Evolutionary conservation across 441 rosid species (phyloP), one percentile per base, ranked within the genome.

Genomic region (Erodium texanum): DNA sequence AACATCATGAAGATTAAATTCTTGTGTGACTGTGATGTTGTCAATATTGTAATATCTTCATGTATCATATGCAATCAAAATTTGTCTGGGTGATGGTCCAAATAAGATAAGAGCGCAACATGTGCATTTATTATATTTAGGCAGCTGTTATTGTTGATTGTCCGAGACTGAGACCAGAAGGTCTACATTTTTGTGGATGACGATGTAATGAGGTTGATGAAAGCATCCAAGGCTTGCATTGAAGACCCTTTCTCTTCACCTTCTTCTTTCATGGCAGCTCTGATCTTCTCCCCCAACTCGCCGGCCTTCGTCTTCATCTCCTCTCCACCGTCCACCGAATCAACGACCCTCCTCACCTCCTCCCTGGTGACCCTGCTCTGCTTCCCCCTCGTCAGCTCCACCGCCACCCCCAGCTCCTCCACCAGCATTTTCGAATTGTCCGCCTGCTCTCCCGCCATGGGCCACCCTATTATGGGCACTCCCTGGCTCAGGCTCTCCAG

Each of bases 401-500:
- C 69, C 11, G 77, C 20, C 1, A 82, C 79, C 7, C 81, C 77
- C 82, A 81, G 79, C 70, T 82, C 89, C 71, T 85, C 86, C 59
- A 74, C 81, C 71, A 82, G 27, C 85, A 79, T 78, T 66, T 78
- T 85, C 3, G 71, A 73, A 50, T 85, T 82, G 43, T 73, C 81
- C 0, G 73, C 67, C 70, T 82, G 85, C 62, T 85, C 86, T 0
- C 72, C 89, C 0, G 79, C 86, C 74, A 78, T 76, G 0, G 86
- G 85, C 89, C 88, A 82, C 9, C 82, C 88, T 12, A 84, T 76
- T 0, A 78, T 69, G 0, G 84, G 80, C 68, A 82, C 80, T 0
- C 85, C 89, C 66, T 78, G 83, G 24, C 82, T 82, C 14, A 81
- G 76, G 70, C 84, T 81, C 67, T 85, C 89, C 74, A 75, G 0